Percentiles rank a stretch among this genome's conserved stretches.
phyloP scores from a whole-genome alignment of 495 filamentous ascomycete genomes.

The Penicillium goetzii region DNA sequence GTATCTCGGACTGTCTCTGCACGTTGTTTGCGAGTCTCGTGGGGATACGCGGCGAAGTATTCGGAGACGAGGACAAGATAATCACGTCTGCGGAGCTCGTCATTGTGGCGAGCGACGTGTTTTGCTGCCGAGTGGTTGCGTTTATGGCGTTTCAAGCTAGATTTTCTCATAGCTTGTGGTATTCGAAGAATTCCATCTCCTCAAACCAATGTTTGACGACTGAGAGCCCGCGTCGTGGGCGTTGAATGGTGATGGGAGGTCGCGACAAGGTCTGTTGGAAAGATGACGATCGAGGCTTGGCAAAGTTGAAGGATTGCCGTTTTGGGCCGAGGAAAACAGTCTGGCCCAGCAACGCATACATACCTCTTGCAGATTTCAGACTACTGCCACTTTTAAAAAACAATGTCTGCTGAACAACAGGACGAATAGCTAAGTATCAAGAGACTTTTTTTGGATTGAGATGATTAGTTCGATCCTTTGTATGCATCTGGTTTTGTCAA shows the following conservation, averaged over 20 bases:
- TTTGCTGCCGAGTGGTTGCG: neutral
- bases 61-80: conserved; percentile 49
- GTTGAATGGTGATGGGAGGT: neutral
- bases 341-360: conserved; percentile 44
- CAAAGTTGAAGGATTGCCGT: conserved; percentile 42
- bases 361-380: conserved; percentile 14
- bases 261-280: conserved; percentile 14
- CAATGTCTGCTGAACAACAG: neutral
- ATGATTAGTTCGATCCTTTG: neutral
- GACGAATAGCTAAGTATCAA: neutral
- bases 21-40: conserved; percentile 16
- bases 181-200: neutral
- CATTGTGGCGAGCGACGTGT: conserved; percentile 34
- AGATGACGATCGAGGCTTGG: conserved; percentile 39
- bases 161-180: neutral
- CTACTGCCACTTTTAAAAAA: neutral
- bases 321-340: conserved; percentile 33
- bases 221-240: neutral
- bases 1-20: conserved; percentile 18
- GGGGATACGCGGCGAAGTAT: conserved; percentile 27
- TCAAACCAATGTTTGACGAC: neutral
- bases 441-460: neutral
- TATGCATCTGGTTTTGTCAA: neutral
- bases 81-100: conserved; percentile 37
- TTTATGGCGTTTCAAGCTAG: conserved; percentile 10